A percentile compares a stretch with the other conserved stretches of the same genome.
Evolutionary conservation across 768 basidiomycete species (phyloP).

Genomic region (Suillus luteus): DNA sequence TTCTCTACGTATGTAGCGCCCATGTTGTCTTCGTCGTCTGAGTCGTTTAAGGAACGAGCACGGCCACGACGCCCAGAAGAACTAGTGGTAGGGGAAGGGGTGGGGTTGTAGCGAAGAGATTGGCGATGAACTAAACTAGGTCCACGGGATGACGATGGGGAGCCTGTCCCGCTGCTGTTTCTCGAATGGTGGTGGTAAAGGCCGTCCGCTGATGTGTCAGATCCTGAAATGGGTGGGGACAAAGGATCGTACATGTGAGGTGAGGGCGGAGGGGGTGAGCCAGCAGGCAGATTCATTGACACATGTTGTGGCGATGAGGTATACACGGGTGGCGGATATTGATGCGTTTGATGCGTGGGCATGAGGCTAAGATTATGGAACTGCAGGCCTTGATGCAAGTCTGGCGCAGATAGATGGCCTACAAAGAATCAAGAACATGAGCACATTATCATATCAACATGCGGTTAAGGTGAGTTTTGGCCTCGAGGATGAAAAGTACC

Average conservation of each 20-base stretch:
- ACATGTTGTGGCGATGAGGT: slow-evolving; percentile 68
- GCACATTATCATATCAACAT: slow-evolving; percentile 68
- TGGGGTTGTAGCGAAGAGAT: slow-evolving; percentile 73
- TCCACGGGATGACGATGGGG: slow-evolving; percentile 75
- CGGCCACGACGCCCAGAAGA: slow-evolving; percentile 68
- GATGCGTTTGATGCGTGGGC: slow-evolving; percentile 68
- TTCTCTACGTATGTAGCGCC: slow-evolving; percentile 68
- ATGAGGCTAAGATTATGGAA: slow-evolving; percentile 67
- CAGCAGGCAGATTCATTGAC: slow-evolving; percentile 59
- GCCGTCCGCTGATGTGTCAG: slow-evolving; percentile 86
- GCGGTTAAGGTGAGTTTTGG: slow-evolving; percentile 46
- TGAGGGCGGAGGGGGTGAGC: slow-evolving; percentile 73
- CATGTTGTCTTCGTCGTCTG: slow-evolving; percentile 72
- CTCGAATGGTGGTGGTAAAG: slow-evolving; percentile 67
- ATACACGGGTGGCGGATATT: slow-evolving; percentile 65
- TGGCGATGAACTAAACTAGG: slow-evolving; percentile 76
- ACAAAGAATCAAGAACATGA: slow-evolving; percentile 45
- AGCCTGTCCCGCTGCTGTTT: slow-evolving; percentile 74
- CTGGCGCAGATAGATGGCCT: slow-evolving; percentile 66
- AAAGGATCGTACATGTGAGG: slow-evolving; percentile 83
- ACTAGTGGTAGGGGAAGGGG: slow-evolving; percentile 74
- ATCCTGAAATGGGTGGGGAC: slow-evolving; percentile 85
- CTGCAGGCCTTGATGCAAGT: slow-evolving; percentile 66
- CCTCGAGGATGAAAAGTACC: slow-evolving; percentile 48
- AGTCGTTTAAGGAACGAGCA: slow-evolving; percentile 70